Evolutionary conservation across 2,329 filamentous ascomycete species (phyloP), one percentile per base, ranked within the genome.

Genomic region (Ophiostoma quercus): DNA sequence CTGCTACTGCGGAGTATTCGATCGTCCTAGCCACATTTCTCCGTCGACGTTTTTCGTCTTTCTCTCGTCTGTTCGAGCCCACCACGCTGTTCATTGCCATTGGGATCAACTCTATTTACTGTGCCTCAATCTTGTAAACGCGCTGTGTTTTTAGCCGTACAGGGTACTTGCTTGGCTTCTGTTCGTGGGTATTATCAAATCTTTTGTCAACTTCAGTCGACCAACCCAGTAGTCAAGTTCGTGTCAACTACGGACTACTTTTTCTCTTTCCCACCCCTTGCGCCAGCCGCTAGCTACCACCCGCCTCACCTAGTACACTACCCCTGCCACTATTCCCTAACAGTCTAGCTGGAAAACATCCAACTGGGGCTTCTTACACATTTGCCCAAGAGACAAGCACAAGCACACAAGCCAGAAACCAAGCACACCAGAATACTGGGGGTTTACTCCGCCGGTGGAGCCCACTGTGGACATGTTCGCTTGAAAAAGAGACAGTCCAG

Each of bases 321-420:
- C 51, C 51, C 51, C 22, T 57, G 51, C 51, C 51, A 57, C 51
- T 57, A 57, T 25, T 25, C 51, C 51, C n/a, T 57, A 57, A 57
- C n/a, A 25, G 51, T 57, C 9, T 57, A 57, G 51, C 22, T 57
- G 51, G 22, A 57, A 57, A 57, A 57, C 51, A 57, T 29, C 7
- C n/a, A 57, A 57, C n/a, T 29, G 22, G n/a, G 51, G 51, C 51
- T 25, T 57, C 51, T 57, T 47, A 47, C 43, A 47, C 43, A 19
- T 19, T 19, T 7, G 16, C 16, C 43, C 16, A 47, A 19, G 7
- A 19, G 16, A 19, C 43, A 47, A 19, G 14, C 39, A 41, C 11
- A 14, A 14, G 39, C 39, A 41, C 39, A 12, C 39, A 14, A 14
- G 39, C 39, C 39, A 47, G 43, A 47, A n/a, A 47, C 41, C 43